phyloP scores from a whole-genome alignment of 2,329 filamentous ascomycete genomes.

The Botrytis byssoidea region DNA sequence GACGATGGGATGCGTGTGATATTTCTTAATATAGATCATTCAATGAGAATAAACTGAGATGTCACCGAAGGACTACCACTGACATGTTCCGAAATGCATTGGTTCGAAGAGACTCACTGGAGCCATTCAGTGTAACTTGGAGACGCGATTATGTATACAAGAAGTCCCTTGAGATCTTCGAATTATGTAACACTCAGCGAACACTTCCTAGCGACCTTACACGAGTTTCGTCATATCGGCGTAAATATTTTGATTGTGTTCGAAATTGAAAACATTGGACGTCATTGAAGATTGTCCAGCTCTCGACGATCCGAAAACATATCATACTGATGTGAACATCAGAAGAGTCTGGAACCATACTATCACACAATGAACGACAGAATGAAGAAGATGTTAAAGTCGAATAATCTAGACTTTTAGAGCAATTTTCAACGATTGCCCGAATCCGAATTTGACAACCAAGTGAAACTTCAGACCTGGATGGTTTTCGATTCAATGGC shows the following conservation, averaged over 20 bases:
- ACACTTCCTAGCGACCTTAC: conserved; percentile 1
- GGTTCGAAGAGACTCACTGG: background rate
- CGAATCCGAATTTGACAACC: background rate
- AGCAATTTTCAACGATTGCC: background rate
- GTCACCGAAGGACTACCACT: background rate
- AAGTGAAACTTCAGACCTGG: background rate
- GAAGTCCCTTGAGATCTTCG: conserved; percentile 3
- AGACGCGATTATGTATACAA: background rate
- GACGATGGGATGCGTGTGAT: conserved; percentile 1
- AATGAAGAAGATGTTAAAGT: background rate
- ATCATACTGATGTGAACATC: background rate
- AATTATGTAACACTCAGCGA: conserved; percentile 7
- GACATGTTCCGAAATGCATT: background rate
- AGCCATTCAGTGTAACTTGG: conserved; percentile 1
- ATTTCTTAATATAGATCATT: background rate
- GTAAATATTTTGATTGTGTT: background rate
- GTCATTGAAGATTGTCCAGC: conserved; percentile 11
- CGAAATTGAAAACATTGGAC: conserved; percentile 12
- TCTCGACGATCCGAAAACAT: background rate
- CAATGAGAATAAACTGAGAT: background rate
- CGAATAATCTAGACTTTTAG: background rate
- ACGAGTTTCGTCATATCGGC: conserved; percentile 14
- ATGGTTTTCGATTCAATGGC: background rate
- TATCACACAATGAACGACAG: background rate
- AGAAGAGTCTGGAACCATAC: background rate